These are phyloP conservation scores for Coniella vitis DNA, from an alignment of 2,329 filamentous ascomycete genomes.

Conservation along the genomic window DNA sequence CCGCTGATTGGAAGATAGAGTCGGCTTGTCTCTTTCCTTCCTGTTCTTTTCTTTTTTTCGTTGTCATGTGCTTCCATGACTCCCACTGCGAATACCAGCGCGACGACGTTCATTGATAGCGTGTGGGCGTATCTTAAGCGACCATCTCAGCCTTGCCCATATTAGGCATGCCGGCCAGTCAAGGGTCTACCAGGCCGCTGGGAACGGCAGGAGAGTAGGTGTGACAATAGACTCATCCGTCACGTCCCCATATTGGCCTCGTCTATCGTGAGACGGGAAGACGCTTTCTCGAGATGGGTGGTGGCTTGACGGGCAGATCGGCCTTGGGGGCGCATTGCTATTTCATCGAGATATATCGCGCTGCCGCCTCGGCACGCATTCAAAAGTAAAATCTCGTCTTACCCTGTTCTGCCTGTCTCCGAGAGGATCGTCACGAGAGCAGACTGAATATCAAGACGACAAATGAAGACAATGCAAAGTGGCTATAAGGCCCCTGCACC, in stretches of 20 bases:
- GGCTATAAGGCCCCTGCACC: slow-evolving; percentile 4
- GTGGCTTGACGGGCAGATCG: neutral
- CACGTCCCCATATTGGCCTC: neutral
- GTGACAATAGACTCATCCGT: neutral
- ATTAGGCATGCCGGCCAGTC: slow-evolving; percentile 9
- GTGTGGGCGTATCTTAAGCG: neutral
- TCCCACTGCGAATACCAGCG: too few species aligned
- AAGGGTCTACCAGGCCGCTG: slow-evolving; percentile 6
- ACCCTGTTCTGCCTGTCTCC: neutral
- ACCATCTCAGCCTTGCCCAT: slow-evolving; percentile 14
- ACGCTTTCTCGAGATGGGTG: too few species aligned
- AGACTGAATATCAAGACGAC: slow-evolving; percentile 1
- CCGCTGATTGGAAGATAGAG: neutral
- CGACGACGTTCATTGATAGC: too few species aligned
- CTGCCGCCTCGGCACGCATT: neutral
- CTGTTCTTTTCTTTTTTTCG: too few species aligned
- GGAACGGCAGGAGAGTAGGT: neutral
- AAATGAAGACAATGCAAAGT: neutral
- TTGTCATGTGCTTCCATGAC: too few species aligned
- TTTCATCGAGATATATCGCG: neutral
- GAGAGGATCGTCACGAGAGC: neutral
- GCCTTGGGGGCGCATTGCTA: neutral
- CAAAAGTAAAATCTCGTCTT: neutral
- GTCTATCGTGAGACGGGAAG: neutral
- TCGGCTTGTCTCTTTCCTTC: too few species aligned